Evolutionary conservation across 192 early-diverging fungal species (phyloP).

Genomic region (Rhizophagus prolifer): DNA sequence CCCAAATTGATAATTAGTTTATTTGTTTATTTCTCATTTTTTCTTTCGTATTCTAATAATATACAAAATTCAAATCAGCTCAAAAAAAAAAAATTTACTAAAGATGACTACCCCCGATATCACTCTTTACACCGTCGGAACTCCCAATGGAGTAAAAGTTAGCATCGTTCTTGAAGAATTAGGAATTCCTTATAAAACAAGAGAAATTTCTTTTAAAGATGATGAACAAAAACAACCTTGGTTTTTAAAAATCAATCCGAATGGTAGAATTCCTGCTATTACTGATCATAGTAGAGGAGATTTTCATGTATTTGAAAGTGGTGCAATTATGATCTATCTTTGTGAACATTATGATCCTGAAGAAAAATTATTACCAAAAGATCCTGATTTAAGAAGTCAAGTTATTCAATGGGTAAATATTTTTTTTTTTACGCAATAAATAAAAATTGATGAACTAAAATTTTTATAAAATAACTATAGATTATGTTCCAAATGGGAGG

Average conservation of each 20-base stretch:
- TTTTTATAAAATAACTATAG: not conserved
- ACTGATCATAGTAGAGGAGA: constrained; percentile 50
- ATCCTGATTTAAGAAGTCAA: constrained; percentile 41
- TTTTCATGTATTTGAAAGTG: constrained; percentile 57
- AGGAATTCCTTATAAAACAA: constrained; percentile 41
- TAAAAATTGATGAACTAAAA: not conserved
- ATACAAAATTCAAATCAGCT: too few relatives aligned
- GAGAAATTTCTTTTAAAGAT: constrained; percentile 38
- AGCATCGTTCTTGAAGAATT: constrained; percentile 49
- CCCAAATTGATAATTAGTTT: too few relatives aligned
- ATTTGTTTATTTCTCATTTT: too few relatives aligned
- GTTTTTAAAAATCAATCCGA: constrained; percentile 58
- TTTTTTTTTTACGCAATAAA: not conserved
- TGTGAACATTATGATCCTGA: constrained; percentile 53
- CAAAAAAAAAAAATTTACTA: too few relatives aligned
- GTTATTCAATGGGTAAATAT: constrained; percentile 48
- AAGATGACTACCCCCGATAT: not conserved
- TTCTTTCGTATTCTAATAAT: too few relatives aligned
- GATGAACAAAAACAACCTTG: constrained; percentile 50
- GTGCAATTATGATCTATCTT: constrained; percentile 59
- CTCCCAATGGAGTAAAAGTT: not conserved
- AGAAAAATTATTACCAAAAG: constrained; percentile 43
- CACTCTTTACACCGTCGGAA: not conserved
- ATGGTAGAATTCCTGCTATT: constrained; percentile 50
- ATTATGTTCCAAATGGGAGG: constrained; percentile 52